Evolutionary conservation across 306 rosid genomes (phyloP), one percentile per base, ranked within the genome.

Genomic region (Vigna trinervia): DNA sequence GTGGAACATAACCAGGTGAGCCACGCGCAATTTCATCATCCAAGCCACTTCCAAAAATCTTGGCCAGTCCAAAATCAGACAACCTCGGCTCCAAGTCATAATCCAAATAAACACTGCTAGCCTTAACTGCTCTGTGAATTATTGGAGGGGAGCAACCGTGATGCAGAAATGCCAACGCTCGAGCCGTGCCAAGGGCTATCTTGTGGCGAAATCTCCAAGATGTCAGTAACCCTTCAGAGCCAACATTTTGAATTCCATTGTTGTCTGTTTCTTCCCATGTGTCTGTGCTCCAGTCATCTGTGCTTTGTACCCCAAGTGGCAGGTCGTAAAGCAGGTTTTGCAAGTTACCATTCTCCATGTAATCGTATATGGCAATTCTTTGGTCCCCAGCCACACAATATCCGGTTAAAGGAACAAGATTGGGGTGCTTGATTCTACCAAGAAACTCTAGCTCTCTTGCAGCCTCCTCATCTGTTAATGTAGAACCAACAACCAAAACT

Each of bases 111-210:
- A 95, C 97, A 60, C 97, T 95, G 84, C 97, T 92, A 71, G 97
- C 99, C 64, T 92, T 95, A 19, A 93, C 92, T 51, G 87, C 99
- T 83, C 96, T 87, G 19, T 96, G 99, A 46, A 90, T 93, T 51
- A 96, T 96, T 26, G 99, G 92, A 66, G 99, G 99, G 3, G 96
- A 96, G 69, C 99, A 96, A n/a, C 99, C 98, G 68, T 96, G 99
- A 66, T 96, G 99, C 58, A 96, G 86, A 86, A 91, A 96, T 4
- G 98, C 99, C 54, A 96, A 81, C 26, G 99, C 98, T 73, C 99
- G 82, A 0, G 99, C 99, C 0, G 91, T 89, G 13, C 99, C 97
- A n/a, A 96, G 90, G 2, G 99, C 96, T 0, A 96, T 93, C 54
- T 88, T 91, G 89, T 96, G 99, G 28, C 97, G 94, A 58, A 96